Conservation (phyloP, 228 moss, liverwort and hornwort species). For the Sphagnum magellanicum region DNA sequence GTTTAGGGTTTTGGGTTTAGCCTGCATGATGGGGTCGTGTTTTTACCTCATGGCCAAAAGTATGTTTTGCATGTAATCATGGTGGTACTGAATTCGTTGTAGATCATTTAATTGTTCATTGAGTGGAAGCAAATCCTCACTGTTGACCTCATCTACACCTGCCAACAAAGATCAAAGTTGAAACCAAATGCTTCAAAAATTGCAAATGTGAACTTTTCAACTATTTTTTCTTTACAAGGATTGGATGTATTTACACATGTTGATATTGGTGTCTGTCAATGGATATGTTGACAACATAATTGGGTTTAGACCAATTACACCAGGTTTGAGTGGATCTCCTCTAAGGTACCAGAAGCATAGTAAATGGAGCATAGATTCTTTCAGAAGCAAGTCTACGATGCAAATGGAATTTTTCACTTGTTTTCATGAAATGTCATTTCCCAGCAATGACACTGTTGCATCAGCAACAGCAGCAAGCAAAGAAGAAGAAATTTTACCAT, state of each 20-base stretch:
- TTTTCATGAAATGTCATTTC: no score
- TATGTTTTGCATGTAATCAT: constrained; percentile 38
- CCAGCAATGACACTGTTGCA: no score
- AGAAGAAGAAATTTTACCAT: constrained; percentile 17
- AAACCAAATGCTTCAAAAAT: background rate
- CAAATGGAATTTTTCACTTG: no score
- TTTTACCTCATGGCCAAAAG: constrained; percentile 42
- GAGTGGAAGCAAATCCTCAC: constrained; percentile 19
- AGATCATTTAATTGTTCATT: constrained; percentile 29
- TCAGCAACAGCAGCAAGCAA: no score
- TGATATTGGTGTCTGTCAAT: no score
- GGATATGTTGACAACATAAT: no score
- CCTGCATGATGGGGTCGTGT: no score
- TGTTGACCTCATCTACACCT: constrained; percentile 39
- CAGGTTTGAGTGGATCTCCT: background rate
- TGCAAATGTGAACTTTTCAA: background rate
- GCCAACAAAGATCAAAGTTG: background rate
- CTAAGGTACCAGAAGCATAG: background rate
- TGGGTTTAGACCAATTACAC: no score
- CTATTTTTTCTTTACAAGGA: background rate
- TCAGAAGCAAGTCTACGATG: no score
- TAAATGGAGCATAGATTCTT: background rate
- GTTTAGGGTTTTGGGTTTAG: no score
- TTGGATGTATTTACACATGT: no score
- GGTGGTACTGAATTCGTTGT: constrained; percentile 36